Percentiles rank a stretch among this genome's conserved stretches.
These are phyloP conservation scores for Candida vartiovaarae DNA, from an alignment of 805 yeast species.

Conservation along the genomic window DNA sequence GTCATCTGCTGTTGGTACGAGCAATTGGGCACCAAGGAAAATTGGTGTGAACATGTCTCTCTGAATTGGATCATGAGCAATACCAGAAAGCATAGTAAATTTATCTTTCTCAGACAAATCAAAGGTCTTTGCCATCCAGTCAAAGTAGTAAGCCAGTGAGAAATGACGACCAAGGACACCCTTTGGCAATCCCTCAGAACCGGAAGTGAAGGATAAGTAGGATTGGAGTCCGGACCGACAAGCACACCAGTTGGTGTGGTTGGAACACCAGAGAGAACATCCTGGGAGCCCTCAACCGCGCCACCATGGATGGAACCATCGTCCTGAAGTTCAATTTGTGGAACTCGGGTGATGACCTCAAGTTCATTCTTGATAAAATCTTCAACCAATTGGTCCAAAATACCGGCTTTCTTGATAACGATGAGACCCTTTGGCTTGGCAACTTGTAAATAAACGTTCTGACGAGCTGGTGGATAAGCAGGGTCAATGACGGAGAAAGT, in stretches of 20 bases:
- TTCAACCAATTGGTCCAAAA: constrained; percentile 67
- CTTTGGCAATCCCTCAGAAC: constrained; percentile 97
- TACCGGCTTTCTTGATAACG: constrained; percentile 87
- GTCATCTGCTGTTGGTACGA: constrained; percentile 94
- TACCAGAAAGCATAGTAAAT: constrained; percentile 97
- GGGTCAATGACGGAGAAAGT: constrained; percentile 98
- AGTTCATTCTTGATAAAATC: constrained; percentile 71
- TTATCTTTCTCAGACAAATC: constrained; percentile 70
- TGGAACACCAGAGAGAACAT: constrained; percentile 43
- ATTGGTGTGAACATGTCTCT: constrained; percentile 98
- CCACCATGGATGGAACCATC: constrained; percentile 73
- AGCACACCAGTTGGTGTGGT: constrained; percentile 72
- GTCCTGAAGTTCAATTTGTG: constrained; percentile 68
- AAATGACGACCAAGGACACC: constrained; percentile 98
- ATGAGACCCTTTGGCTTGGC: constrained; percentile 91
- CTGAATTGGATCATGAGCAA: constrained; percentile 99
- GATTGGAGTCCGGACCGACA: constrained; percentile 97
- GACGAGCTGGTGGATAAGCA: constrained; percentile 98
- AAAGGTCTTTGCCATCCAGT: constrained; percentile 94
- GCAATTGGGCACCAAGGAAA: constrained; percentile 86
- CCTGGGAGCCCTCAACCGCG: constrained; percentile 28
- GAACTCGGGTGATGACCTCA: constrained; percentile 64
- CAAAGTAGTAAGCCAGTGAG: constrained; percentile 94
- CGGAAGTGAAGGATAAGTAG: constrained; percentile 95
- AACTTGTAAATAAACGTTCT: constrained; percentile 84